Base-by-base conservation (phyloP, 2,329 filamentous ascomycete species). In the Beauveria sp. region DNA sequence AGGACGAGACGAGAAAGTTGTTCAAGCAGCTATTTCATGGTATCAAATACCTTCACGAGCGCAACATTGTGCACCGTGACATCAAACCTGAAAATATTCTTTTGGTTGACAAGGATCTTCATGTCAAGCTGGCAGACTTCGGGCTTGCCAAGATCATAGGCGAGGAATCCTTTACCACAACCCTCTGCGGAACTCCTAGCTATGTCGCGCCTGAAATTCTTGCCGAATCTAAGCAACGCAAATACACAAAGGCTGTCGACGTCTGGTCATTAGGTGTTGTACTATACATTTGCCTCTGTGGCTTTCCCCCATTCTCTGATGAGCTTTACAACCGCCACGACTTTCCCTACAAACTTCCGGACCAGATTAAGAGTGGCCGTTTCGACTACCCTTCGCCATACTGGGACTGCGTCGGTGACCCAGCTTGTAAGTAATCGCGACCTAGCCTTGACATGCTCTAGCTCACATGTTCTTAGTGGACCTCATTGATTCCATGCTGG, bases 41-140 rank as follows among this genome's bases (percentile, higher is more conserved):
- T 24, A 83, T 97, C 65, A 97, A 97, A 72, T 97, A 99, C 73
- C 72, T 99, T 78, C 94, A 99, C 72, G 94, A 97, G 63, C 90
- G 94, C 64, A 96, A 94, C 68, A 96, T 99, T 72, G 92, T 97
- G 5, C 94, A 99, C 73, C 89, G 94, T 62, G 94, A 99, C 68
- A 97, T 99, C 76, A 97, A 97, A 74, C 93, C 92, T 0, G 93
- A 97, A 71, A 97, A 97, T 69, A 97, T 99, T 40, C 77, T 99
- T 9, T 78, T 99, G 41, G 86, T 89, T 5, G 91, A 97, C 74
- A 91, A 91, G 69, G 82, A 94, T 40, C 77, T 97, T 30, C 87
- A 87, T 62, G 88, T 96, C 65, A 99, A 99, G 76, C 78, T 99
- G 63, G 94, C 92, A 22, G 94, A 99, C 74, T 99, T 99, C 74